Evolutionary conservation across 139 green algal species (phyloP).

Genomic region (Closterium sp.): DNA sequence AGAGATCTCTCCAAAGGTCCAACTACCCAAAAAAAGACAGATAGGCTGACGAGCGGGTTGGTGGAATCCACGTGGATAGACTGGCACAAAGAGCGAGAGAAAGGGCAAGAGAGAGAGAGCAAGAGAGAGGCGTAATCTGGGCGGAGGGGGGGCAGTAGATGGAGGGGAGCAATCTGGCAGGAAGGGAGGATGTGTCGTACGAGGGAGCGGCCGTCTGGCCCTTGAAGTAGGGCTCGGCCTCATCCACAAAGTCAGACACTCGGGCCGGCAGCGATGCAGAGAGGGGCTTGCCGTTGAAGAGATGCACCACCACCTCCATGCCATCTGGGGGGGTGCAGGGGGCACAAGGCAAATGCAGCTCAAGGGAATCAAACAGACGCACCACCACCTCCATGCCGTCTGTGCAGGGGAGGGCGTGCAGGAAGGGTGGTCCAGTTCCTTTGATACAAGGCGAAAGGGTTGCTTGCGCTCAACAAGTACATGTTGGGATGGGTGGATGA

Average conservation of each 20-base stretch:
- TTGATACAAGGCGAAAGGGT: not conserved
- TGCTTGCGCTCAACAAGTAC: no score
- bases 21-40: no score
- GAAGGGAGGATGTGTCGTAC: not conserved
- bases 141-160: not conserved
- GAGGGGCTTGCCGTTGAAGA: slow-evolving; percentile 16
- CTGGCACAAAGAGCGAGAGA: no score
- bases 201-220: slow-evolving; percentile 18
- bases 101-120: not conserved
- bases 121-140: no score
- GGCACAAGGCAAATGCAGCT: no score
- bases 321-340: slow-evolving; percentile 4
- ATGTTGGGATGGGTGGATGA: no score
- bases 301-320: slow-evolving; percentile 31
- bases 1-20: no score
- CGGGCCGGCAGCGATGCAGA: slow-evolving; percentile 19
- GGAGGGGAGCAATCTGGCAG: no score
- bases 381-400: slow-evolving; percentile 34
- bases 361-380: no score
- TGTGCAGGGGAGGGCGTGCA: not conserved
- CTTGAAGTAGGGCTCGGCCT: slow-evolving; percentile 42
- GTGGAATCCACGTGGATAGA: no score
- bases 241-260: slow-evolving; percentile 5
- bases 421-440: no score
- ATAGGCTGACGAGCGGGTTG: no score